Conservation (phyloP, 1,284 basidiomycete species). For the Trichosporon coremiiforme region DNA sequence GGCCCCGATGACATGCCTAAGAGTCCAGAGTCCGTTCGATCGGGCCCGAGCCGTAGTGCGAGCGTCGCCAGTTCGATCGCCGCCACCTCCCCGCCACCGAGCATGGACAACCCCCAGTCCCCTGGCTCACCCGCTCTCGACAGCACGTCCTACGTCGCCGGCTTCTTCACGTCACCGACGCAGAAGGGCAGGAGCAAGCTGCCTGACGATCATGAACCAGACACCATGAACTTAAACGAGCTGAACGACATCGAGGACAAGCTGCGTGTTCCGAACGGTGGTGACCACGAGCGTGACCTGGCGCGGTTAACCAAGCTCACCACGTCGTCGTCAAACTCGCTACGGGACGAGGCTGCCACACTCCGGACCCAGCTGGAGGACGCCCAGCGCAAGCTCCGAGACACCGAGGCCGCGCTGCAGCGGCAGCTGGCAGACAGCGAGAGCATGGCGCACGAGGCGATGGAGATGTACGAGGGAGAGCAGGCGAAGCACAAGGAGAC, state of each 20-base stretch:
- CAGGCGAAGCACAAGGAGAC: conserved; percentile 21
- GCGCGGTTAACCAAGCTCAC: conserved; percentile 6
- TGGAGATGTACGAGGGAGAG: conserved; percentile 18
- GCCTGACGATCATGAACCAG: background rate
- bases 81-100: conserved; percentile 12
- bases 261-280: background rate
- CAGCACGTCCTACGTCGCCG: conserved; percentile 41
- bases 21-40: conserved; percentile 22
- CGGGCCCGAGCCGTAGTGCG: conserved; percentile 12
- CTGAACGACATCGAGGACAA: conserved; percentile 16
- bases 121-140: conserved; percentile 41
- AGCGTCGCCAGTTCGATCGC: conserved; percentile 20
- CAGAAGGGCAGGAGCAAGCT: background rate
- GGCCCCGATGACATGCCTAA: conserved; percentile 33
- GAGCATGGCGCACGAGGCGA: conserved; percentile 20
- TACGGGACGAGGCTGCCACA: conserved; percentile 41
- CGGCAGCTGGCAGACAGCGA: conserved; percentile 50
- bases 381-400: conserved; percentile 68
- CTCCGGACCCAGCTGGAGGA: conserved; percentile 73
- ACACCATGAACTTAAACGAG: background rate
- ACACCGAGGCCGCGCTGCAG: conserved; percentile 71
- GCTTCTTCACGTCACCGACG: conserved; percentile 8
- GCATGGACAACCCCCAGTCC: conserved; percentile 34
- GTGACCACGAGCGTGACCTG: background rate
- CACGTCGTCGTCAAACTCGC: background rate